Percentiles rank a stretch among this genome's conserved stretches.
phyloP scores from a whole-genome alignment of 805 yeast species.

The Zygoascus ofunaensis region DNA sequence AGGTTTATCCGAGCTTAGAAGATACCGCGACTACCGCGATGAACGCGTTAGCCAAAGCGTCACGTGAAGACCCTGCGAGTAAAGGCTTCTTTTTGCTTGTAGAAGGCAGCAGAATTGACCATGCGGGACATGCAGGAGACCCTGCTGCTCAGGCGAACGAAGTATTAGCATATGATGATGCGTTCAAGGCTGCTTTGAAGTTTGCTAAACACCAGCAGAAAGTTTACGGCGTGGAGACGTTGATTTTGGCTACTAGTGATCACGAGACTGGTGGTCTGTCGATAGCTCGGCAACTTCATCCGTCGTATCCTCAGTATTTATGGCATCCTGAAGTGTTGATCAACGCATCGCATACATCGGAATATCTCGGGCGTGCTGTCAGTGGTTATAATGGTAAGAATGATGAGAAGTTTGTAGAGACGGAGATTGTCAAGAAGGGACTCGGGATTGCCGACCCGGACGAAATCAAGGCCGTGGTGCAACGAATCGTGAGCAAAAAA shows the following conservation, averaged over 20 bases:
- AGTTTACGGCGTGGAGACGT: slow-evolving; percentile 54
- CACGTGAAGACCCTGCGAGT: slow-evolving; percentile 48
- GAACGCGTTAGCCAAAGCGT: slow-evolving; percentile 54
- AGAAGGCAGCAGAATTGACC: slow-evolving; percentile 92
- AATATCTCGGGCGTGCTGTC: slow-evolving; percentile 42
- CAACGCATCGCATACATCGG: slow-evolving; percentile 71
- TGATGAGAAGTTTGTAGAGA: slow-evolving; percentile 39
- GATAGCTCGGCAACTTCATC: slow-evolving; percentile 68
- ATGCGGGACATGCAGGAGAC: slow-evolving; percentile 90
- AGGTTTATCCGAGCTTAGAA: slow-evolving; percentile 61
- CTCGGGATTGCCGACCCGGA: slow-evolving; percentile 57
- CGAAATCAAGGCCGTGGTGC: slow-evolving; percentile 40
- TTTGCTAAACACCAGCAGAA: slow-evolving; percentile 46
- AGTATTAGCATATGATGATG: slow-evolving; percentile 77
- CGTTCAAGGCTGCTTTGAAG: slow-evolving; percentile 64
- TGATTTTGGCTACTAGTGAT: slow-evolving; percentile 76
- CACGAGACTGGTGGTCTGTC: slow-evolving; percentile 95
- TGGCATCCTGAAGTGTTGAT: slow-evolving; percentile 78
- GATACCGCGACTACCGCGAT: slow-evolving; percentile 74
- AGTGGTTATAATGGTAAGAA: slow-evolving; percentile 31
- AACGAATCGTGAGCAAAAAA: slow-evolving; percentile 31
- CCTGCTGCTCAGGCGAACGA: slow-evolving; percentile 93
- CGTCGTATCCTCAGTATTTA: slow-evolving; percentile 68
- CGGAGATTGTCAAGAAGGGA: slow-evolving; percentile 50
- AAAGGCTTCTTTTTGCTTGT: slow-evolving; percentile 78